Evolutionary conservation across 306 rosid species (phyloP).

Genomic region (Cucurbita moschata): DNA sequence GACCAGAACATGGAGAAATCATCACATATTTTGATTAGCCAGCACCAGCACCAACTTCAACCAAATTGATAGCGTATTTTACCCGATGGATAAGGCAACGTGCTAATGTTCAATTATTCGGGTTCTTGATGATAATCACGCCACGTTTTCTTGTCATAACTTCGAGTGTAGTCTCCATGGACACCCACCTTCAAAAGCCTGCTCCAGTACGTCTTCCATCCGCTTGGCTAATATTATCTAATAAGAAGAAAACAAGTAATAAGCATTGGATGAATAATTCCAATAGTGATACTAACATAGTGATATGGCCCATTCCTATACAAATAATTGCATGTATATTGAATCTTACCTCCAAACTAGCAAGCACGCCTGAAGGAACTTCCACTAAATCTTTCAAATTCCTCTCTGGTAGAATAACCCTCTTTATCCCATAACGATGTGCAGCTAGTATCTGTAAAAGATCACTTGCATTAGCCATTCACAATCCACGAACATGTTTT

Average conservation of each 20-base stretch:
- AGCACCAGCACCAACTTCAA: neutral
- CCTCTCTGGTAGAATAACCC: conserved; percentile 88
- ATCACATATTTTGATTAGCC: neutral
- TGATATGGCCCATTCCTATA: neutral
- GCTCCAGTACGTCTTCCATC: conserved; percentile 17
- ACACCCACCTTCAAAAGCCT: conserved; percentile 16
- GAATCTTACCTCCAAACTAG: conserved; percentile 56
- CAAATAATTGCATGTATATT: neutral
- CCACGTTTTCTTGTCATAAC: conserved; percentile 4
- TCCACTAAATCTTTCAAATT: conserved; percentile 88
- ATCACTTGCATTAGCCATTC: conserved; percentile 10
- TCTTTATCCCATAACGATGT: conserved; percentile 72
- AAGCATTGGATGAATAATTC: neutral
- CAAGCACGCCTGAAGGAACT: conserved; percentile 73
- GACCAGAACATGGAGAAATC: neutral
- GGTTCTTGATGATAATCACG: neutral
- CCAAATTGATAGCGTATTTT: neutral
- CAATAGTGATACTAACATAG: neutral
- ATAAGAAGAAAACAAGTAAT: neutral
- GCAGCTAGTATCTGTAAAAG: conserved; percentile 80
- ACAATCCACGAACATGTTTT: neutral
- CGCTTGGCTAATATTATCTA: conserved; percentile 13
- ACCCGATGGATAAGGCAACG: neutral
- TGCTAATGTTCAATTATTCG: neutral
- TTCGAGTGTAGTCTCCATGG: conserved; percentile 14